Conservation (phyloP, 129 eudicot species). For the Artemisia annua region DNA sequence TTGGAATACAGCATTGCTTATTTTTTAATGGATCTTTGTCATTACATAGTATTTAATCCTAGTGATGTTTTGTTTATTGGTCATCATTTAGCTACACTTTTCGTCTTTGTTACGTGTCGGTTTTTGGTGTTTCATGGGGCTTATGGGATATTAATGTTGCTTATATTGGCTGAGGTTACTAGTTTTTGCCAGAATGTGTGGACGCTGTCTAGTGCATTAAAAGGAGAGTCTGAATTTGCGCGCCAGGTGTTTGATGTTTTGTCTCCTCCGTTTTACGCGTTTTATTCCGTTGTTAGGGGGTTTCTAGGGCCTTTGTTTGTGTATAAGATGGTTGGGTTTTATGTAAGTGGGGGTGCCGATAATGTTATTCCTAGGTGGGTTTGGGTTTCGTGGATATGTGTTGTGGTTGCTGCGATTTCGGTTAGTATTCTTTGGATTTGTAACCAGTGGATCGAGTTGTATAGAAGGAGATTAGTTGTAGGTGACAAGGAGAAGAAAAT, state of each 20-base stretch:
- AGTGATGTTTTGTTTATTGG: conserved; percentile 70
- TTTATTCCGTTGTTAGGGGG: conserved; percentile 76
- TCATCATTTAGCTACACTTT: conserved; percentile 83
- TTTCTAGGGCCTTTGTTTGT: conserved; percentile 74
- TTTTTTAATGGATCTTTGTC: conserved; percentile 71
- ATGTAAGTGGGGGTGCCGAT: conserved; percentile 55
- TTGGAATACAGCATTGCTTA: conserved; percentile 90
- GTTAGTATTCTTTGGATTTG: conserved; percentile 83
- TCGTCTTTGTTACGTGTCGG: conserved; percentile 81
- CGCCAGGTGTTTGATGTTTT: conserved; percentile 55
- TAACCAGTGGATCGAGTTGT: conserved; percentile 70
- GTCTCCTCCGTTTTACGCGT: conserved; percentile 78
- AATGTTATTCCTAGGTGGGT: conserved; percentile 74
- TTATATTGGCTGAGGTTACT: conserved; percentile 80
- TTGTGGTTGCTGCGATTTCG: conserved; percentile 62
- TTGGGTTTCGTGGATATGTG: conserved; percentile 82
- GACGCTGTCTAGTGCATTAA: conserved; percentile 73
- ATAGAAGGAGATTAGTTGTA: conserved; percentile 47
- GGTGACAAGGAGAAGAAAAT: conserved; percentile 41
- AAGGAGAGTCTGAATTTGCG: conserved; percentile 45
- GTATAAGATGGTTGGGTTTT: conserved; percentile 60
- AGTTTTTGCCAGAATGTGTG: conserved; percentile 80
- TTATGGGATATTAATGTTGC: conserved; percentile 53
- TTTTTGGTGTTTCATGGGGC: conserved; percentile 70
- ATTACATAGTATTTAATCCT: conserved; percentile 78